Evolutionary conservation across 805 yeast species (phyloP), one percentile per base, ranked within the genome.

Genomic region (Diddensiella caesifluorescens): DNA sequence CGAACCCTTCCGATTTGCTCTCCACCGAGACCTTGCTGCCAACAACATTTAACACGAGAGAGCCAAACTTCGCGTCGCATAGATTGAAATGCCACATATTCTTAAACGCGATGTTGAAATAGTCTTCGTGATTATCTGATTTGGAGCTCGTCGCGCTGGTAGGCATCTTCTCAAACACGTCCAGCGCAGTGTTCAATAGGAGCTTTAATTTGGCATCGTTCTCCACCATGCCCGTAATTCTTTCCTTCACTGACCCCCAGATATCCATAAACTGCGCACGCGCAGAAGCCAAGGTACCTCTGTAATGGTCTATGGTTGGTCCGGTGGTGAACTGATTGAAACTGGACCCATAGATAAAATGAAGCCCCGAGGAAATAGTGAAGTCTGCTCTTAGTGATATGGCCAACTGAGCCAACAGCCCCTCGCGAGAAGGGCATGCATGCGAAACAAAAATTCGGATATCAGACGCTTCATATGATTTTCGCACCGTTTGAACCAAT

Each of bases 21-120:
- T 76, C 77, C 57, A 78, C 68, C 31, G 69, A 67, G 41, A 82
- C 64, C 38, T 67, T 60, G 2, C 82, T 77, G 39, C 68, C 64
- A 10, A 55, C 63, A 45, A 67, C 63, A 41, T 64, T 65, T 43
- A 75, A 62, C 36, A 65, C 60, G 40, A 79, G 63, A 38, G 63
- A 59, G 4, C 83, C 87, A 49, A 67, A 63, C 19, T 67, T 60
- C 22, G 69, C 70, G 55, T 83, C 90, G 52, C 87, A 75, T 34
- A 83, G 63, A 52, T 81, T 81, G 59, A 79, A 79, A 59, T 83
- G 86, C 94, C 94, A 83, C 44, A 80, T 69, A 53, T 79, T 79
- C 54, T 79, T 80, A 60, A 79, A 82, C 1, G 87, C 77, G 12
- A 74, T 67, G 55, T 77, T 75, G 50, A 79, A 76, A 29, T 72